Evolutionary conservation across 495 filamentous ascomycete species (phyloP), one percentile per base, ranked within the genome.

Genomic region (Tuber indicum): DNA sequence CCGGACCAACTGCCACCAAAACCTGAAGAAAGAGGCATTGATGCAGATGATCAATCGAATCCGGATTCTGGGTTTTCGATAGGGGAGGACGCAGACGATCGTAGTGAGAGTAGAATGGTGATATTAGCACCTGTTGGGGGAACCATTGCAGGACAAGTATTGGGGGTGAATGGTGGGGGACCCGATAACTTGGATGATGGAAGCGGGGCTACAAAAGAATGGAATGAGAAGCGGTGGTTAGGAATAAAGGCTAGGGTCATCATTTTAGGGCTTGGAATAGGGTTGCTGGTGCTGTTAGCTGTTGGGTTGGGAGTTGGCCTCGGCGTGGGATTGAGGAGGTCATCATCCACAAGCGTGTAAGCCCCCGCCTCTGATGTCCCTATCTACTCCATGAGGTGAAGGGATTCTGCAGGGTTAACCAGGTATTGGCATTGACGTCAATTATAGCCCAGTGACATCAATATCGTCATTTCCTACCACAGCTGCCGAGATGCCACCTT

Each of bases 231-330:
- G 21, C 46, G 72, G 45, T 39, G 76, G 44, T 14, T 82, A 7
- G 81, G 81, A 26, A 66, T 81, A n/a, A 81, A 72, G 42, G n/a
- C 72, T 3, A 80, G 49, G 72, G 43, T 79, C 21, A 45, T 76
- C 12, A 23, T 82, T 46, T n/a, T 78, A 39, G 73, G 74, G 17
- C 19, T 74, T 9, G 75, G 71, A 3, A 72, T 81, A 41, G 78
- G 75, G 23, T 47, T 78, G 7, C 41, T 82, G 9, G 43, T 83
- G 23, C 62, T 82, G 21, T 58, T 80, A 58, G 71, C 78, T 2
- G 52, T 83, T 21, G 81, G 81, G n/a, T 71, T 83, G 72, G 81
- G 81, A 52, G 81, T 81, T 41, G 81, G 81, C 10, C 76, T 83
- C 47, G 81, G 81, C 9, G 46, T 83, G 43, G 81, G 78, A 58